Conservation (phyloP, 495 filamentous ascomycete species). For the Rostrohypoxylon terebratum region DNA sequence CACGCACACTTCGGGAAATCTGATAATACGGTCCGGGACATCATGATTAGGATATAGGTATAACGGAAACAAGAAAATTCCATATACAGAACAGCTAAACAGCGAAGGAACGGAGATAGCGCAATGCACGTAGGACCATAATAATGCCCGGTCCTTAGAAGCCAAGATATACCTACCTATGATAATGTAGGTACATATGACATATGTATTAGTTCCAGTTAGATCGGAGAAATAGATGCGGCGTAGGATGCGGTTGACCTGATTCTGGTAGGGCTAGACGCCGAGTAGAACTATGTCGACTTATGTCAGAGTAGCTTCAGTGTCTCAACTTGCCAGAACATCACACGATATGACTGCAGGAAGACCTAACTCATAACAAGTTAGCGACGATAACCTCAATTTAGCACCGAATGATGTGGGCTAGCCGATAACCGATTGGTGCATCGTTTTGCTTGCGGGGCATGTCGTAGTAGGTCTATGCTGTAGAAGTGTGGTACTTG, state of each 20-base stretch:
- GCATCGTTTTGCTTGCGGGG: constrained; percentile 37
- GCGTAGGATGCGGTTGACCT: constrained; percentile 18
- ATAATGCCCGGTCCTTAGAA: too few relatives aligned
- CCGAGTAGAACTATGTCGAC: background rate
- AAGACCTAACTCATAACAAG: background rate
- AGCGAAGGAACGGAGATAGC: constrained; percentile 20
- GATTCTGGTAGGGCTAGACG: background rate
- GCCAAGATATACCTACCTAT: background rate
- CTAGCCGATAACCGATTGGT: constrained; percentile 19
- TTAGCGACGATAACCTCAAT: constrained; percentile 36
- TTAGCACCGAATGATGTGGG: constrained; percentile 38
- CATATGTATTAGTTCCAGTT: background rate
- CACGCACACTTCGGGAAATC: background rate
- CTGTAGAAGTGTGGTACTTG: background rate
- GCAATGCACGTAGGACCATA: background rate
- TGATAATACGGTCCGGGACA: background rate
- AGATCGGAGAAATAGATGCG: constrained; percentile 24
- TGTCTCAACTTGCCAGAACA: background rate
- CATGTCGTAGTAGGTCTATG: constrained; percentile 1
- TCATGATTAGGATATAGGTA: constrained; percentile 7
- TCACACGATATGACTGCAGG: constrained; percentile 23
- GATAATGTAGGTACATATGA: too few relatives aligned
- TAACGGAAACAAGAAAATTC: constrained; percentile 28
- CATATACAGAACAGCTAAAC: background rate
- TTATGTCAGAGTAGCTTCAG: constrained; percentile 5